Conservation (phyloP, 192 early-diverging fungal genomes). For the Umbelopsis sp. region DNA sequence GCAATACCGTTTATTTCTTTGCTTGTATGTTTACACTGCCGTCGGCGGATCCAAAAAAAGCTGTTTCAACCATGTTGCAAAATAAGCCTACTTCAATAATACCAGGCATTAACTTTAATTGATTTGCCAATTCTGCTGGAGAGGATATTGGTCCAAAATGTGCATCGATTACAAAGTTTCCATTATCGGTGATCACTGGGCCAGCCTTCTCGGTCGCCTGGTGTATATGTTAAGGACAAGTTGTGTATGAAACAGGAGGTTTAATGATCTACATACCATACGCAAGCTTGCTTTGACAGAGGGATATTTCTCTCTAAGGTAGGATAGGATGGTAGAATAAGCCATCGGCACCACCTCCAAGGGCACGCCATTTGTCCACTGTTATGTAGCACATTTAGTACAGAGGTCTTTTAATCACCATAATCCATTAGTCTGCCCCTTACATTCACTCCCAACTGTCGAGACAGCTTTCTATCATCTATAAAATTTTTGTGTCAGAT, state of each 20-base stretch:
- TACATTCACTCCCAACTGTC: slow-evolving; percentile 71
- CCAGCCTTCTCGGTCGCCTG: slow-evolving; percentile 79
- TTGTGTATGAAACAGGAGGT: background rate
- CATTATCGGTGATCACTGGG: slow-evolving; percentile 92
- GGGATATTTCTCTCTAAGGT: slow-evolving; percentile 36
- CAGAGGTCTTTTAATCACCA: background rate
- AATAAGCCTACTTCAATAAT: slow-evolving; percentile 15
- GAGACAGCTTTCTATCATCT: slow-evolving; percentile 79
- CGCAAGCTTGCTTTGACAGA: slow-evolving; percentile 66
- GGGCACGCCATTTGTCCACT: slow-evolving; percentile 91
- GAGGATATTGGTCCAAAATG: slow-evolving; percentile 70
- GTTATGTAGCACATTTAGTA: slow-evolving; percentile 8
- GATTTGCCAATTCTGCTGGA: background rate
- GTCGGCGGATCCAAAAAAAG: slow-evolving; percentile 2
- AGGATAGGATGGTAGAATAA: slow-evolving; percentile 65
- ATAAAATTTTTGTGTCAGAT: background rate
- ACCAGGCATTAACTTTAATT: slow-evolving; percentile 2
- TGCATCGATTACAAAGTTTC: slow-evolving; percentile 90
- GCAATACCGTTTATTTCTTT: background rate
- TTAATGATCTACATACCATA: slow-evolving; percentile 53
- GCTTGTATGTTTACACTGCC: background rate
- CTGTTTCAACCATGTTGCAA: slow-evolving; percentile 2
- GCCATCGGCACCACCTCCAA: slow-evolving; percentile 89
- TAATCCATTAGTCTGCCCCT: background rate
- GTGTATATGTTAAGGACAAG: background rate